Conservation (phyloP, 1,139 yeast species). For the Pichia sp. region DNA sequence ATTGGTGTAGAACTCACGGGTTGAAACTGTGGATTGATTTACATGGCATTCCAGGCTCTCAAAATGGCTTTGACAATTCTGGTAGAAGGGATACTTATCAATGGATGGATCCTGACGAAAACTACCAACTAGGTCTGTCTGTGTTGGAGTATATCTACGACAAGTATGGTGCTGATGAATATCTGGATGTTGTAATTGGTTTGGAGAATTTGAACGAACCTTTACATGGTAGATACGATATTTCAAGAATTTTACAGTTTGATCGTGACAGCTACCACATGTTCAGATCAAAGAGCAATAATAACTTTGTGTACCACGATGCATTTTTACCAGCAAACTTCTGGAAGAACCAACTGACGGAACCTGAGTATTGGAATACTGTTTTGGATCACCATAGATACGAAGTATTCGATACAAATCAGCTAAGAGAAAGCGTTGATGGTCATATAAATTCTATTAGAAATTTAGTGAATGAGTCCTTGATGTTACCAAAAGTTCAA, state of each 20-base stretch:
- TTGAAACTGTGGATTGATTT: slow-evolving; percentile 56
- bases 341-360: slow-evolving; percentile 43
- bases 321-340: slow-evolving; percentile 59
- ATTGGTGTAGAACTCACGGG: slow-evolving; percentile 45
- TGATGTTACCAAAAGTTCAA: slow-evolving; percentile 52
- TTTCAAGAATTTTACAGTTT: slow-evolving; percentile 51
- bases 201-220: slow-evolving; percentile 90
- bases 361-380: slow-evolving; percentile 45
- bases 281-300: slow-evolving; percentile 28
- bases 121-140: slow-evolving; percentile 32
- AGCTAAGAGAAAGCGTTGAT: slow-evolving; percentile 49
- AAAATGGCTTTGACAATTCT: slow-evolving; percentile 66
- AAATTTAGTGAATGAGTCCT: slow-evolving; percentile 29
- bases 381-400: slow-evolving; percentile 88
- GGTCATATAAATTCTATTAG: slow-evolving; percentile 46
- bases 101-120: slow-evolving; percentile 32
- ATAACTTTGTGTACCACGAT: slow-evolving; percentile 59
- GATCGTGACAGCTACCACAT: slow-evolving; percentile 46
- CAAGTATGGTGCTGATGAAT: slow-evolving; percentile 61
- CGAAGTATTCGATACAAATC: slow-evolving; percentile 69
- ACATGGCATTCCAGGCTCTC: slow-evolving; percentile 64
- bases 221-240: slow-evolving; percentile 57
- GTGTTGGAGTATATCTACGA: slow-evolving; percentile 42
- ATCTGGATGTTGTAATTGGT: slow-evolving; percentile 69
- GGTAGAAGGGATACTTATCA: slow-evolving; percentile 46